Evolutionary conservation across 1,284 basidiomycete species (phyloP).

Genomic region (Phylloboletellus chloephorus): DNA sequence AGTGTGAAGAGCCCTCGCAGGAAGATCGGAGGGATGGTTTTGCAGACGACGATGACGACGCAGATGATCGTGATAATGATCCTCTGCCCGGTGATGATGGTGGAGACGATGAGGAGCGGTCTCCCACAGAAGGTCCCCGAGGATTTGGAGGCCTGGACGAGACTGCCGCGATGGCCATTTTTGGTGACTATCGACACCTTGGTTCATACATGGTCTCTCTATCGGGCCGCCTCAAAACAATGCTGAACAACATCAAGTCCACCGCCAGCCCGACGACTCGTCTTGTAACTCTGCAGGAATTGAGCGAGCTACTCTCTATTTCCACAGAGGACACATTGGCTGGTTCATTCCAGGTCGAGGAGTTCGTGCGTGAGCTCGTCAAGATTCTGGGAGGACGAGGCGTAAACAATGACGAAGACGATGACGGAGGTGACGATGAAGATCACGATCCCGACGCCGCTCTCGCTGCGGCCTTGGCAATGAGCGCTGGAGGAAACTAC

Average conservation of each 20-base stretch:
- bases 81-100: conserved; percentile 38
- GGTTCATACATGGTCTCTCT: conserved; percentile 89
- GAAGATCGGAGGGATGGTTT: conserved; percentile 40
- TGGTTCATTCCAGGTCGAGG: conserved; percentile 90
- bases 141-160: conserved; percentile 65
- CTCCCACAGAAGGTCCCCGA: conserved; percentile 31
- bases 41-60: conserved; percentile 42
- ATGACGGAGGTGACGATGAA: conserved; percentile 51
- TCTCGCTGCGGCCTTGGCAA: conserved; percentile 76
- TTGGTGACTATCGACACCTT: conserved; percentile 79
- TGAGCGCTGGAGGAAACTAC: conserved; percentile 61
- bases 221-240: conserved; percentile 81
- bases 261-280: conserved; percentile 77
- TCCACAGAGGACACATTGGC: conserved; percentile 96
- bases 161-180: conserved; percentile 73
- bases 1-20: conserved; percentile 51
- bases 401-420: conserved; percentile 63
- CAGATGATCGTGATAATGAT: conserved; percentile 45
- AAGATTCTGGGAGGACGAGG: conserved; percentile 86
- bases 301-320: conserved; percentile 92
- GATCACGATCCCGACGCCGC: conserved; percentile 79
- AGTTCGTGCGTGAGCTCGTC: conserved; percentile 90
- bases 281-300: conserved; percentile 87
- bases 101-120: conserved; percentile 37
- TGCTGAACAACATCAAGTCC: conserved; percentile 84